These are phyloP conservation scores for Botrytis aclada DNA, from an alignment of 2,329 filamentous ascomycete genomes.

Conservation along the genomic window DNA sequence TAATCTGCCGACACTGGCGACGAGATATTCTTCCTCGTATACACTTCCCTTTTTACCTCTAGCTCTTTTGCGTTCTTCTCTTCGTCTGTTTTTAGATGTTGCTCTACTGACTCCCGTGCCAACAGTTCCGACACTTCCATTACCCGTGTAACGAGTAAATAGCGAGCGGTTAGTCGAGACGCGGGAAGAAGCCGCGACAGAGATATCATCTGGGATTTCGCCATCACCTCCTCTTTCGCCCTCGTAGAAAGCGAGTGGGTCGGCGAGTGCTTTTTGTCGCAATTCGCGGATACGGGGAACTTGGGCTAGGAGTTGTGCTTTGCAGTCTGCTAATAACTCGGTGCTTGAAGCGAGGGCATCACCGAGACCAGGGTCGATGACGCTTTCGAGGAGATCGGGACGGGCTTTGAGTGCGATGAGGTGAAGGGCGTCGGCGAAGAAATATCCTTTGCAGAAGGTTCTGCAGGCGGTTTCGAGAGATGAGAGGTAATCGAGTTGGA, in stretches of 20 bases:
- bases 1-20: slow-evolving; percentile 79
- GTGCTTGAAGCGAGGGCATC: slow-evolving; percentile 81
- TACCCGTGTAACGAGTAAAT: slow-evolving; percentile 88
- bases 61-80: slow-evolving; percentile 93
- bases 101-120: slow-evolving; percentile 72
- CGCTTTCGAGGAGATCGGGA: slow-evolving; percentile 57
- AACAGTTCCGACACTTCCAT: slow-evolving; percentile 53
- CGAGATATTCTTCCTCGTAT: slow-evolving; percentile 96
- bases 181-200: slow-evolving; percentile 77
- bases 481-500: slow-evolving; percentile 76
- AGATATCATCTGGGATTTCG: slow-evolving; percentile 89
- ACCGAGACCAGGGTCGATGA: slow-evolving; percentile 74
- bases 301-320: slow-evolving; percentile 77
- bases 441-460: slow-evolving; percentile 82
- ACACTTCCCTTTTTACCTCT: slow-evolving; percentile 94
- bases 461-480: slow-evolving; percentile 68
- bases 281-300: slow-evolving; percentile 83
- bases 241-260: slow-evolving; percentile 87
- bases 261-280: slow-evolving; percentile 72
- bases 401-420: slow-evolving; percentile 60
- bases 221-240: slow-evolving; percentile 62
- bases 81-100: slow-evolving; percentile 80
- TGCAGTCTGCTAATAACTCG: slow-evolving; percentile 92
- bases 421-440: slow-evolving; percentile 86
- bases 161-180: slow-evolving; percentile 80